phyloP scores from a whole-genome alignment of 2,329 filamentous ascomycete genomes.

The Fusarium haematococcum region DNA sequence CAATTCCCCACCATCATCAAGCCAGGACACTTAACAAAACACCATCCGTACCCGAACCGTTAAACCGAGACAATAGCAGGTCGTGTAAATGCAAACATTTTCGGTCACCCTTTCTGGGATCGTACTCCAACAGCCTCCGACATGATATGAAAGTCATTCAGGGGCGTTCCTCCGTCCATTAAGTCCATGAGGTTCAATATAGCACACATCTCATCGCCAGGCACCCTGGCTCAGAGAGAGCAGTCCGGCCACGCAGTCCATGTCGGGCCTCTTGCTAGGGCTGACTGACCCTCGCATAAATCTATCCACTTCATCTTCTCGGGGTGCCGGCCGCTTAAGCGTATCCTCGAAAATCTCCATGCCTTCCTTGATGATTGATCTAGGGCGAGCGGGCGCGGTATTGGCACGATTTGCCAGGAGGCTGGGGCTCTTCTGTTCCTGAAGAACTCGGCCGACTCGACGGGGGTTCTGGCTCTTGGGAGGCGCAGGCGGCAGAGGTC shows the following conservation, averaged over 20 bases:
- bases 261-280: constrained; percentile 80
- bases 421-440: constrained; percentile 52
- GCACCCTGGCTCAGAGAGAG: constrained; percentile 92
- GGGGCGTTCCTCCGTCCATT: constrained; percentile 25
- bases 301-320: constrained; percentile 72
- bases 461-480: constrained; percentile 51
- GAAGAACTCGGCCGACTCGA: constrained; percentile 55
- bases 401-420: constrained; percentile 54
- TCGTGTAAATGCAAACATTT: constrained; percentile 28
- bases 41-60: constrained; percentile 34
- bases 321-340: constrained; percentile 41
- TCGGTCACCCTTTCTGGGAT: constrained; percentile 24
- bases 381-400: constrained; percentile 54
- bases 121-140: constrained; percentile 28
- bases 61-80: constrained; percentile 26
- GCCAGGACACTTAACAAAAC: constrained; percentile 31
- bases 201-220: constrained; percentile 69
- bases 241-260: constrained; percentile 91
- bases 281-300: constrained; percentile 78
- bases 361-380: constrained; percentile 47
- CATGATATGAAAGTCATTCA: constrained; percentile 15
- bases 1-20: constrained; percentile 18
- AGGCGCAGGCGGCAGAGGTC: constrained; percentile 52
- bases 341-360: constrained; percentile 67
- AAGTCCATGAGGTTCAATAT: constrained; percentile 14